Evolutionary conservation across 106 monocot genomes (phyloP).

Genomic region (Dendrobium officinale): DNA sequence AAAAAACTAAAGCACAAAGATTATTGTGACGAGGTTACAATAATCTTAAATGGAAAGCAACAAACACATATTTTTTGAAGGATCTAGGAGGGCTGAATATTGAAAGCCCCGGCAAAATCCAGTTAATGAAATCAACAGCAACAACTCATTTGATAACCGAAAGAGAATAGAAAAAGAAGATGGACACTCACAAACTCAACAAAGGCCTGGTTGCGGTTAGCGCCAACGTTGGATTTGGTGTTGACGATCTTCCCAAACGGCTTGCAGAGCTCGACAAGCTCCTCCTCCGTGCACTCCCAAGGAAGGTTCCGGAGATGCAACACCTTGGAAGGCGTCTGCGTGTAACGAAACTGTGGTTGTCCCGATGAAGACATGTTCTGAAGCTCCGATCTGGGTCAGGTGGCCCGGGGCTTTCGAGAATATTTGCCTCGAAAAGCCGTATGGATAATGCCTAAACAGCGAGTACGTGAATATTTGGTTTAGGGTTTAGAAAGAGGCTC

Average conservation of each 20-base stretch:
- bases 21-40: background rate
- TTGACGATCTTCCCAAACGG: constrained; percentile 85
- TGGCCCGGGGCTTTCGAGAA: too few relatives aligned
- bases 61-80: background rate
- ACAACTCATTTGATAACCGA: background rate
- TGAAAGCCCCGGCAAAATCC: background rate
- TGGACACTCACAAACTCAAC: constrained; percentile 63
- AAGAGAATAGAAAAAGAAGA: too few relatives aligned
- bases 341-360: constrained; percentile 79
- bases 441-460: too few relatives aligned
- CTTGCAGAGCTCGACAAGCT: constrained; percentile 86
- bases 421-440: too few relatives aligned
- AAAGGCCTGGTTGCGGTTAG: constrained; percentile 93
- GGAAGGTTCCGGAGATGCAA: constrained; percentile 87
- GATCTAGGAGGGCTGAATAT: background rate
- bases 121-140: background rate
- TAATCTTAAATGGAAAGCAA: background rate
- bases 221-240: constrained; percentile 91
- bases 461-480: too few relatives aligned
- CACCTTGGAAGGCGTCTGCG: constrained; percentile 93
- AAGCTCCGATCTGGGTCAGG: background rate
- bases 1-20: background rate
- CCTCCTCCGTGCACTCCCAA: constrained; percentile 87
- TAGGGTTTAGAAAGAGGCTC: too few relatives aligned
- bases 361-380: constrained; percentile 34